Conservation (phyloP, 768 basidiomycete genomes). For the Auriscalpium orientale region DNA sequence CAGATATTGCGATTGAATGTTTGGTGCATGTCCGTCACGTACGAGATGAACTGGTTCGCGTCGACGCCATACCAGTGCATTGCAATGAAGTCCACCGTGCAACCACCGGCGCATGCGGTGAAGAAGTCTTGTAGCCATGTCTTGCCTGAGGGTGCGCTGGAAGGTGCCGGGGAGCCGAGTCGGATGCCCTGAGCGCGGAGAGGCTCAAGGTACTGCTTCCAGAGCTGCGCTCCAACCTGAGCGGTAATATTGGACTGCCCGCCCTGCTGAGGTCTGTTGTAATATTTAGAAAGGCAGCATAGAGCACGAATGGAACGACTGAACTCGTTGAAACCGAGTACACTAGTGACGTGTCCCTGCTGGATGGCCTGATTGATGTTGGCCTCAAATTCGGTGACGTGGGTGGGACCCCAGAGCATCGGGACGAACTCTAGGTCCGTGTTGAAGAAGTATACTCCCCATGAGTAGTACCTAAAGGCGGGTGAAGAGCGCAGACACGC, state of each 20-base stretch:
- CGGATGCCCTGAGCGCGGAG: conserved; percentile 35
- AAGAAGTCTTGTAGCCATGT: conserved; percentile 49
- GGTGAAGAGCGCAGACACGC: background rate
- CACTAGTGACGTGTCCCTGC: conserved; percentile 29
- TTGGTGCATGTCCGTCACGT: conserved; percentile 41
- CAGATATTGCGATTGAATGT: conserved; percentile 48
- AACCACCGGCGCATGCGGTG: conserved; percentile 38
- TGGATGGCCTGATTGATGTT: conserved; percentile 36
- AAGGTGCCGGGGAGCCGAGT: conserved; percentile 47
- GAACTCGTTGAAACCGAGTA: conserved; percentile 51
- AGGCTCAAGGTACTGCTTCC: conserved; percentile 47
- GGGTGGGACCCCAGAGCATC: conserved; percentile 43
- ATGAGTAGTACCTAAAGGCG: conserved; percentile 43
- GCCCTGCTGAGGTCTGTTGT: conserved; percentile 27
- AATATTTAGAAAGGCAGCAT: background rate
- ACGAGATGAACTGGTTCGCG: conserved; percentile 42
- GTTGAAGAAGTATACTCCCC: conserved; percentile 31
- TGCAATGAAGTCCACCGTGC: conserved; percentile 51
- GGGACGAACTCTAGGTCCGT: conserved; percentile 45
- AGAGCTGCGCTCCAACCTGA: conserved; percentile 39
- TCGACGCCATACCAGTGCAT: conserved; percentile 55
- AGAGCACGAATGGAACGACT: conserved; percentile 4
- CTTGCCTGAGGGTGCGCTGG: conserved; percentile 44
- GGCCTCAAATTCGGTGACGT: conserved; percentile 32
- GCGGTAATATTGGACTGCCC: conserved; percentile 47